These are phyloP conservation scores for Microcyclospora pomicola DNA, from an alignment of 2,329 filamentous ascomycete genomes.

Conservation along the genomic window DNA sequence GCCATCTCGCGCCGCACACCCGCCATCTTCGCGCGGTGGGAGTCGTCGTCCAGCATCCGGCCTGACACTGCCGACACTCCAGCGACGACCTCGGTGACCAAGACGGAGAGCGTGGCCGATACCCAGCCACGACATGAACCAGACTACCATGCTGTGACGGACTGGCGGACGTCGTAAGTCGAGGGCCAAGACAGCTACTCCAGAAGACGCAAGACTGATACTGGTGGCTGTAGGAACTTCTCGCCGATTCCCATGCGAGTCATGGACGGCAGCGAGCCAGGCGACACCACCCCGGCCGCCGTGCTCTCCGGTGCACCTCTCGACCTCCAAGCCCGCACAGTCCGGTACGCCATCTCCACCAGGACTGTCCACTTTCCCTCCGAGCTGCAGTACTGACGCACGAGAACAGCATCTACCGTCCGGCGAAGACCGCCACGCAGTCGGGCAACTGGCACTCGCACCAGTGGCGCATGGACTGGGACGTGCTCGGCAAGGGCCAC, in stretches of 20 bases:
- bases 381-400: not conserved
- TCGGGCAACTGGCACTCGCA: constrained; percentile 75
- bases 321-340: constrained; percentile 84
- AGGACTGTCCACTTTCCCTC: not conserved
- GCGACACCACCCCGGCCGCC: constrained; percentile 61
- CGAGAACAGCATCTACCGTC: constrained; percentile 66
- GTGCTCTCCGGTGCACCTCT: constrained; percentile 83
- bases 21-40: constrained; percentile 8
- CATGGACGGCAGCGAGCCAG: constrained; percentile 80
- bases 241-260: constrained; percentile 81
- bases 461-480: constrained; percentile 98
- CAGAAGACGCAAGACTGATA: constrained; percentile 1
- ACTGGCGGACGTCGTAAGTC: constrained; percentile 74
- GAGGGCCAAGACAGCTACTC: constrained; percentile 25
- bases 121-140: constrained; percentile 53
- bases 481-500: constrained; percentile 79
- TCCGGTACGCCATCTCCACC: constrained; percentile 51
- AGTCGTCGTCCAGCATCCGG: not conserved
- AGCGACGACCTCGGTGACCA: constrained; percentile 30
- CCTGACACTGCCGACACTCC: no score
- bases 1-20: constrained; percentile 12
- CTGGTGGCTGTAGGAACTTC: constrained; percentile 49
- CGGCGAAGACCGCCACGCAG: constrained; percentile 88
- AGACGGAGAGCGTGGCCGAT: constrained; percentile 36
- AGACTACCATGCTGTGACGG: constrained; percentile 66